Base-by-base conservation (phyloP, 2,329 filamentous ascomycete species). In the Clarireedia hainanense region DNA sequence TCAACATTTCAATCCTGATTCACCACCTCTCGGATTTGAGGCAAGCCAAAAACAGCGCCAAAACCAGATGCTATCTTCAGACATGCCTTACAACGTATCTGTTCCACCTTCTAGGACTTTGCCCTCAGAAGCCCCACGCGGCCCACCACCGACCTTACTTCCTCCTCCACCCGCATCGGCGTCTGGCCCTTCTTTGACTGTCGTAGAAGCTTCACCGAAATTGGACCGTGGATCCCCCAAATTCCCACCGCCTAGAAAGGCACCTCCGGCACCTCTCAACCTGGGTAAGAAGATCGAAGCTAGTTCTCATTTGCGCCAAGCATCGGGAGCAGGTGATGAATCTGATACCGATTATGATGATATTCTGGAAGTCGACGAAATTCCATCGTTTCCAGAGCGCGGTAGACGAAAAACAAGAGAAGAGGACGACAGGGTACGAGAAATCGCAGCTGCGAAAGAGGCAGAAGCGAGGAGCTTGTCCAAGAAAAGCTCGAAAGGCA, bases 341-440 rank as follows among this genome's bases (percentile, higher is more conserved):
- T 85, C 85, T 0, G 89, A 89, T 58, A 91, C 89, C 0, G 91
- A 95, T 61, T 94, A 91, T 63, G 89, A 94, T 57, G 87, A 91
- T 60, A 79, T 88, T 37, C 72, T 89, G 12, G 85, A 89, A 59
- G 83, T 86, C 3, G 79, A 85, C 46, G 84, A 87, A 60, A 75
- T 85, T 50, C 74, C 79, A 0, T 69, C 72, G 5, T 72, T 79
- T 37, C 73, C 60, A 10, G 75, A 83, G 52, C 80, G 91, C 59
- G 92, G 91, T 7, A 81, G 91, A 57, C 80, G 89, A 63, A 89
- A 87, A 70, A 96, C 91, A 2, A 81, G 91, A 52, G 90, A 92
- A 69, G 89, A 96, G 59, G 91, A 96, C 65, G 90, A 96, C 63
- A 79, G 79, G 54, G 81, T 89, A 54, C 83, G 91, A 48, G 89